Evolutionary conservation across 768 basidiomycete genomes (phyloP).

Genomic region (Chalciporus sphaerocephalus): DNA sequence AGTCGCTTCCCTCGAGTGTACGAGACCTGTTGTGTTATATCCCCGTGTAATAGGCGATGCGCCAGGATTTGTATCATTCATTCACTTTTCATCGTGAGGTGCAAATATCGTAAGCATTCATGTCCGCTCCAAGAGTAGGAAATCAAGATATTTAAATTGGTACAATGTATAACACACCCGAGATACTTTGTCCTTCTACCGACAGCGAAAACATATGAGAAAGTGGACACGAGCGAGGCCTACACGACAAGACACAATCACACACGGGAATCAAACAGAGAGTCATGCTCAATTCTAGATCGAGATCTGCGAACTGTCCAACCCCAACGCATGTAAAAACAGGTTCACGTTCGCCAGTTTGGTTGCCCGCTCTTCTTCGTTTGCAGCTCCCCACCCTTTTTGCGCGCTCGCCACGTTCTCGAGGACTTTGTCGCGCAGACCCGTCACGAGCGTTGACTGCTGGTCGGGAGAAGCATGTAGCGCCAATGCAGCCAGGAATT

Average conservation of each 20-base stretch:
- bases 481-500: constrained; percentile 86
- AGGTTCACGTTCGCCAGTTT: constrained; percentile 92
- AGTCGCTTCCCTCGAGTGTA: constrained; percentile 20
- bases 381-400: constrained; percentile 60
- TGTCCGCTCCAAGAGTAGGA: not conserved
- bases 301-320: constrained; percentile 70
- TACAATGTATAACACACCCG: constrained; percentile 15
- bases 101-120: not conserved
- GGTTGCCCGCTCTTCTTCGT: constrained; percentile 69
- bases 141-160: constrained; percentile 13
- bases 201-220: constrained; percentile 6
- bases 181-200: constrained; percentile 20
- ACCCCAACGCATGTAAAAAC: constrained; percentile 75
- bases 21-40: constrained; percentile 22
- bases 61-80: not conserved
- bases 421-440: constrained; percentile 88
- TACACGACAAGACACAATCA: not conserved
- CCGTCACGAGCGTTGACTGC: constrained; percentile 81
- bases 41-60: constrained; percentile 4
- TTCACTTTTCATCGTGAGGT: not conserved
- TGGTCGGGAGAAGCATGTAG: constrained; percentile 81
- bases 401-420: constrained; percentile 81
- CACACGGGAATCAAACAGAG: not conserved
- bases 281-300: constrained; percentile 22
- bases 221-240: not conserved